Evolutionary conservation across 116 monocot species (phyloP).

Genomic region (Posidonia oceanica): DNA sequence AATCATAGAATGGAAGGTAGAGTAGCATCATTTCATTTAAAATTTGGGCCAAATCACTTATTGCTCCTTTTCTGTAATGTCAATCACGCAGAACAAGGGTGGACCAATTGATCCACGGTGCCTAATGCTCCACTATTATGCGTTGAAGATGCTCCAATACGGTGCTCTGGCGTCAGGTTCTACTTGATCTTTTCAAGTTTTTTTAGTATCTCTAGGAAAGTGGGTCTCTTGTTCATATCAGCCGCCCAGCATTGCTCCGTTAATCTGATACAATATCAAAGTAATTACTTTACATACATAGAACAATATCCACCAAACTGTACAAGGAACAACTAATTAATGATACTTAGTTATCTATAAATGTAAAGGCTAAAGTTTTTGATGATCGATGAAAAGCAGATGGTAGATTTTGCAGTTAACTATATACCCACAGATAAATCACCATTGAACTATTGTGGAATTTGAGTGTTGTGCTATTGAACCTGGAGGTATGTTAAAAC

Average conservation of each 20-base stretch:
- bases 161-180: slow-evolving; percentile 44
- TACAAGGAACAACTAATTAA: too few relatives aligned
- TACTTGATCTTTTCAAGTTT: slow-evolving; percentile 90
- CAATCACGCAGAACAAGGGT: background rate
- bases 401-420: too few relatives aligned
- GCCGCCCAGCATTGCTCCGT: slow-evolving; percentile 82
- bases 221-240: slow-evolving; percentile 75
- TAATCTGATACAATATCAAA: slow-evolving; percentile 27
- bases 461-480: too few relatives aligned
- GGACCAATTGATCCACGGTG: background rate
- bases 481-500: too few relatives aligned
- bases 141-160: slow-evolving; percentile 38
- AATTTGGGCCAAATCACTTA: background rate
- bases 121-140: background rate
- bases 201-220: slow-evolving; percentile 86
- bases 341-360: too few relatives aligned
- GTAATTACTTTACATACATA: too few relatives aligned
- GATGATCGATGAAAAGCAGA: too few relatives aligned
- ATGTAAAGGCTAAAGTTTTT: too few relatives aligned
- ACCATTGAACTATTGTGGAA: too few relatives aligned
- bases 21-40: background rate
- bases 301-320: too few relatives aligned
- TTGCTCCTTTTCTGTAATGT: background rate
- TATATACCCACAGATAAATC: too few relatives aligned
- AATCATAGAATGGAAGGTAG: background rate